Evolutionary conservation across 345 rosid species (phyloP).

Genomic region (Pugionium cornutum): DNA sequence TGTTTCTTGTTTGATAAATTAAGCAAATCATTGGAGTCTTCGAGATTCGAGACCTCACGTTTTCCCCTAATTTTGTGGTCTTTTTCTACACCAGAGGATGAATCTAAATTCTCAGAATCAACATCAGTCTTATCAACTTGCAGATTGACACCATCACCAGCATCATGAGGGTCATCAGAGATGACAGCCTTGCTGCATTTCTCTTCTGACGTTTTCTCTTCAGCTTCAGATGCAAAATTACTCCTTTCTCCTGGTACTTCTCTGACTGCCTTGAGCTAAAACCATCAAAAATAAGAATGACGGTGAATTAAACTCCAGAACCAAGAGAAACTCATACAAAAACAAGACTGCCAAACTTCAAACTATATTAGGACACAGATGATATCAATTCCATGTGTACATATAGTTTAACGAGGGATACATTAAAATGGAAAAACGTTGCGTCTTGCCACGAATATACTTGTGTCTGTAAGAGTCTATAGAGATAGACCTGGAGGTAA

Average conservation of each 20-base stretch:
- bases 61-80: conserved; percentile 52
- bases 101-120: conserved; percentile 42
- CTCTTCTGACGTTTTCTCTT: conserved; percentile 43
- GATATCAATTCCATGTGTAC: conserved; percentile 10
- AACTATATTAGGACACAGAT: conserved; percentile 17
- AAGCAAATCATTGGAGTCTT: conserved; percentile 33
- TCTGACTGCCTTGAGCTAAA: conserved; percentile 58
- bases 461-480: conserved; percentile 2
- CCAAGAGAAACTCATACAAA: conserved; percentile 20
- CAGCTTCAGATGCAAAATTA: conserved; percentile 33
- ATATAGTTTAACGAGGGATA: conserved; percentile 8
- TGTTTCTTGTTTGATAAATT: conserved; percentile 61
- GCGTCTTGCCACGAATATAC: conserved; percentile 10
- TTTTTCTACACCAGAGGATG: conserved; percentile 38
- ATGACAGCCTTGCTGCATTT: conserved; percentile 40
- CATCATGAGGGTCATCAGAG: conserved; percentile 37
- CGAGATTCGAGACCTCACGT: conserved; percentile 51
- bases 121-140: conserved; percentile 43
- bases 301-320: conserved; percentile 21
- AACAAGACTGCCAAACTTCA: conserved; percentile 25
- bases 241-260: conserved; percentile 52
- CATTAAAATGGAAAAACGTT: conserved; percentile 4
- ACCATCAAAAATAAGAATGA: conserved; percentile 38
- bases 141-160: conserved; percentile 35
- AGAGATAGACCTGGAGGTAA: conserved; percentile 64